Conservation (phyloP, 2,329 filamentous ascomycete species). For the Ustilaginoidea virens region DNA sequence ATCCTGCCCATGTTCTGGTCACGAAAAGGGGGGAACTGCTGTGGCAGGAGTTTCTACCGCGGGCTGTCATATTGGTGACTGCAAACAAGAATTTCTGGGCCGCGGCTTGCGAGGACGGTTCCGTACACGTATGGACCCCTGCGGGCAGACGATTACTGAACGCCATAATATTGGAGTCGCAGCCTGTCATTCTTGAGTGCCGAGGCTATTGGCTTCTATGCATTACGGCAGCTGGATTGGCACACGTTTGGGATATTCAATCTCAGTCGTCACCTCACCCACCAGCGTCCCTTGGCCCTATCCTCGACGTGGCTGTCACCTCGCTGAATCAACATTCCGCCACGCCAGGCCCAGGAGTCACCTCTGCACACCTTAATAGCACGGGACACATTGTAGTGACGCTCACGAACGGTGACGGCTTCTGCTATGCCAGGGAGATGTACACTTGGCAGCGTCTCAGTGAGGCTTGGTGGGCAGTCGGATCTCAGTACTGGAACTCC, state of each 20-base stretch:
- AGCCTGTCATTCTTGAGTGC: slow-evolving; percentile 87
- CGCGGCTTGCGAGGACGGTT: slow-evolving; percentile 84
- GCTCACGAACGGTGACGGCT: slow-evolving; percentile 87
- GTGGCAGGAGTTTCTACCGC: slow-evolving; percentile 89
- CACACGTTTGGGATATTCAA: slow-evolving; percentile 86
- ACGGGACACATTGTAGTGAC: slow-evolving; percentile 78
- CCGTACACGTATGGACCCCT: slow-evolving; percentile 80
- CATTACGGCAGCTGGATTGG: slow-evolving; percentile 76
- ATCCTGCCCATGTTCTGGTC: slow-evolving; percentile 72
- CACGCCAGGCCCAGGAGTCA: slow-evolving; percentile 68
- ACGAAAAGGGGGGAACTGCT: slow-evolving; percentile 65
- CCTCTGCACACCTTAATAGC: slow-evolving; percentile 81
- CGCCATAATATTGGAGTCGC: slow-evolving; percentile 74
- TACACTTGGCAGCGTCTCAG: slow-evolving; percentile 90
- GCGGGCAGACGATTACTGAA: slow-evolving; percentile 77
- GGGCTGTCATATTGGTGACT: slow-evolving; percentile 75
- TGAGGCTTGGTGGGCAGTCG: slow-evolving; percentile 95
- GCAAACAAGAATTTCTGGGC: slow-evolving; percentile 88
- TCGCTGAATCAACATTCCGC: slow-evolving; percentile 61
- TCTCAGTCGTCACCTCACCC: slow-evolving; percentile 74
- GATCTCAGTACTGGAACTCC: slow-evolving; percentile 97
- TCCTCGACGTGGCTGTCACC: slow-evolving; percentile 73
- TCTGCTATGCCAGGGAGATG: slow-evolving; percentile 73
- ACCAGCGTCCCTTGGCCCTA: slow-evolving; percentile 74
- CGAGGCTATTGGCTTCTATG: slow-evolving; percentile 80